Base-by-base conservation (phyloP, 257 asterid genomes). In the Solanum tarapatanum region DNA sequence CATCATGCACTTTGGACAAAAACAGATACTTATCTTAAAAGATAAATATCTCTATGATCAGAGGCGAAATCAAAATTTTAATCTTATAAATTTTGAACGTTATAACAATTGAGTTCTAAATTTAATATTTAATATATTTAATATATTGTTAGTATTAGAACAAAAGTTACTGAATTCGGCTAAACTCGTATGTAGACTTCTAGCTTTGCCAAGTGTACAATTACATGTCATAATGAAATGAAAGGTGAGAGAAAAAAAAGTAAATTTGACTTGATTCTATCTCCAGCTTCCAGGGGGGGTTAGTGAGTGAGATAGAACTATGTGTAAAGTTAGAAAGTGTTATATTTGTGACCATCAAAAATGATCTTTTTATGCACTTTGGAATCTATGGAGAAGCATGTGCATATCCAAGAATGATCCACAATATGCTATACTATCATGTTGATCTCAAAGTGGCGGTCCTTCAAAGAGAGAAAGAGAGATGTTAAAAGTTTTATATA, bases 361-460 rank as follows among this genome's bases (percentile, higher is more conserved):
- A 82, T 48, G 85, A 82, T 82, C 85, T 82, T 70, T 33, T 16
- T 11, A 84, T 80, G 76, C 84, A 60, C 89, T 83, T 89, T 87
- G 36, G 88, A 87, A 87, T 87, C 84, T 75, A 51, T 26, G 43
- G 60, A 16, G 88, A 84, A 41, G 85, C 85, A 82, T 48, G 85
- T 73, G 88, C 86, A 83, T 55, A 55, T 83, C 72, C 51, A 76
- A 24, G 55, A 70, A 82, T 88, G 84, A 84, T 69, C 72, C 39
- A 86, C 85, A 19, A 72, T 86, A 82, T 45, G 80, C 70, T 80
- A 86, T 77, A 82, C 21, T 33, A 82, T 82, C 85, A 48, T 80
- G 23, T 79, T 68, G 41, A 66, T 73, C 30, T 55, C 87, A 86
- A 74, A 86, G 89, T 89, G 90, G 90, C 87, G 89, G 89, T 89